Conservation (phyloP, 148 eudicot species). For the Linanthus parryae region DNA sequence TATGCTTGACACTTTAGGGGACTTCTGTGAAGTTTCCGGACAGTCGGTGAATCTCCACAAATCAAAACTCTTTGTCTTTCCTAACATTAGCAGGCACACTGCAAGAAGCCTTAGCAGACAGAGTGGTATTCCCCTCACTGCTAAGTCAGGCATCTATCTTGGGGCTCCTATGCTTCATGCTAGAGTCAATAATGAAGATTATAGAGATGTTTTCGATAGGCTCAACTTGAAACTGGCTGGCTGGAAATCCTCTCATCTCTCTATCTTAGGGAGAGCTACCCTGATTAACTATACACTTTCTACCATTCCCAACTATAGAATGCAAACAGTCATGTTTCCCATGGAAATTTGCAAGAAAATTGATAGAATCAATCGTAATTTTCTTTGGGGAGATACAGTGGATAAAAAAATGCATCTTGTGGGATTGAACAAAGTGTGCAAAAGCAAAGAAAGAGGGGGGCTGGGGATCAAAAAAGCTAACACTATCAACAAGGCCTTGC, state of each 20-base stretch:
- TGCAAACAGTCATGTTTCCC: neutral
- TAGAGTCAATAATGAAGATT: neutral
- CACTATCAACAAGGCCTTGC: neutral
- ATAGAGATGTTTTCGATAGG: neutral
- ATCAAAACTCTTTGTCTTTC: neutral
- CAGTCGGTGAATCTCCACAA: neutral
- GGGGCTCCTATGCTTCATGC: neutral
- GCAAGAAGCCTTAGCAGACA: neutral
- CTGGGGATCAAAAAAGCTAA: neutral
- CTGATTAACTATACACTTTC: neutral
- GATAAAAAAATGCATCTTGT: neutral
- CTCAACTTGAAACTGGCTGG: neutral
- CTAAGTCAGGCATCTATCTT: neutral
- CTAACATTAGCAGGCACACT: neutral
- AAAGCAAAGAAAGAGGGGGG: neutral
- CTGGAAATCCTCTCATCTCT: neutral
- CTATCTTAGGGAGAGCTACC: neutral
- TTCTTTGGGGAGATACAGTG: neutral
- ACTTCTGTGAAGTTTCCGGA: neutral
- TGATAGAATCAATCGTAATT: neutral
- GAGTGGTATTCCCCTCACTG: neutral
- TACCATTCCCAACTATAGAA: neutral
- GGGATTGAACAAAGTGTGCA: neutral
- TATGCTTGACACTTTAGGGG: neutral
- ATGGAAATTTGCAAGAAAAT: neutral